A percentile compares a stretch with the other conserved stretches of the same genome.
These are phyloP conservation scores for Russula sp. DNA, from an alignment of 768 basidiomycete genomes.

Conservation along the genomic window DNA sequence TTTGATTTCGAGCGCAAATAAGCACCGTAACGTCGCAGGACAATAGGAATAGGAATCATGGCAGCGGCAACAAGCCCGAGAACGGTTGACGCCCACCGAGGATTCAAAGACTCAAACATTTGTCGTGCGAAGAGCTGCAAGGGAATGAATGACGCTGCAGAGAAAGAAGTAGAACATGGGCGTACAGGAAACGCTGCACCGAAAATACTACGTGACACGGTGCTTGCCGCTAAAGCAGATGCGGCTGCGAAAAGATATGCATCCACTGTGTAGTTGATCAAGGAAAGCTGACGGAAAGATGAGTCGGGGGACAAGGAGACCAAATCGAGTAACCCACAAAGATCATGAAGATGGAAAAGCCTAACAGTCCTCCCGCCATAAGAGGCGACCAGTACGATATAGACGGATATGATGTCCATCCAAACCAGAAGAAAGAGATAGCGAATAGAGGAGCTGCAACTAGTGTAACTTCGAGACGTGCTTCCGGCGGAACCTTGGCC, in stretches of 20 bases:
- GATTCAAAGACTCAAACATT: slow-evolving; percentile 50
- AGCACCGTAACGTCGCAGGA: slow-evolving; percentile 32
- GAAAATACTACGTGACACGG: slow-evolving; percentile 51
- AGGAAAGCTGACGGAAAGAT: slow-evolving; percentile 41
- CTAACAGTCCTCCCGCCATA: slow-evolving; percentile 47
- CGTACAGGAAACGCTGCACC: slow-evolving; percentile 39
- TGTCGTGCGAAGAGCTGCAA: slow-evolving; percentile 49
- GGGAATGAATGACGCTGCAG: slow-evolving; percentile 7
- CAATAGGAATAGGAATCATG: slow-evolving; percentile 45
- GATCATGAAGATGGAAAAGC: slow-evolving; percentile 53
- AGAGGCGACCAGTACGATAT: slow-evolving; percentile 55
- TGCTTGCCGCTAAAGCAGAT: slow-evolving; percentile 54
- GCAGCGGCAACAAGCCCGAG: slow-evolving; percentile 50
- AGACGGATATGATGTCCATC: slow-evolving; percentile 57
- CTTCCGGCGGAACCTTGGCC: slow-evolving; percentile 57
- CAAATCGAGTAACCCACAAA: slow-evolving; percentile 44
- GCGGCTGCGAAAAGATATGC: slow-evolving; percentile 54
- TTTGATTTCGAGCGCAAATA: slow-evolving; percentile 28
- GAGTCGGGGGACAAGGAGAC: not conserved
- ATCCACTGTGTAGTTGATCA: slow-evolving; percentile 63
- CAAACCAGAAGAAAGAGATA: slow-evolving; percentile 64
- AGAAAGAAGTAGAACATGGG: not conserved
- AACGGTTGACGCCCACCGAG: slow-evolving; percentile 58
- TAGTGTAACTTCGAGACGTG: slow-evolving; percentile 49
- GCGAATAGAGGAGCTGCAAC: slow-evolving; percentile 52